Percentiles rank a stretch among this genome's conserved stretches.
phyloP scores from a whole-genome alignment of 2,329 filamentous ascomycete species.

The Zymoseptoria passerinii region DNA sequence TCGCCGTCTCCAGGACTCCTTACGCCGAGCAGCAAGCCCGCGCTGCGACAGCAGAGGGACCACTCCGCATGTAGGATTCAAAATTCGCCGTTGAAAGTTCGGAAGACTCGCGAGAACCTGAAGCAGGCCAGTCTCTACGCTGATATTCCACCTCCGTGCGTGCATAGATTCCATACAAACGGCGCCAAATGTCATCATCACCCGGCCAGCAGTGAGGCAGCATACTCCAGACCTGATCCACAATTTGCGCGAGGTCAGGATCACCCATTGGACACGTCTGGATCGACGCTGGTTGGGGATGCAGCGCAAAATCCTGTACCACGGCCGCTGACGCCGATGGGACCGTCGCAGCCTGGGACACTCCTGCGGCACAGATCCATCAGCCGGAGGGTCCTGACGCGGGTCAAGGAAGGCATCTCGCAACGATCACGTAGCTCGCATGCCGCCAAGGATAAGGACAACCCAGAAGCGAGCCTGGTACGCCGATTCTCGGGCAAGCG shows the following conservation, averaged over 20 bases:
- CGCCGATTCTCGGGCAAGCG: slow-evolving; percentile 24
- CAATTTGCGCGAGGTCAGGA: not conserved
- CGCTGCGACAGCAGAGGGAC: slow-evolving; percentile 24
- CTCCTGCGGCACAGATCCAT: slow-evolving; percentile 27
- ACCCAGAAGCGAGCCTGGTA: slow-evolving; percentile 23
- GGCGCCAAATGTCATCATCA: not conserved
- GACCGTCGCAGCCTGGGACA: slow-evolving; percentile 8
- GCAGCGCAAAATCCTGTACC: not conserved
- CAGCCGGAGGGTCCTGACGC: slow-evolving; percentile 29
- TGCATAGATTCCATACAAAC: slow-evolving; percentile 4
- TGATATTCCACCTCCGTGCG: slow-evolving; percentile 22
- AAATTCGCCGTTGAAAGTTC: slow-evolving; percentile 27
- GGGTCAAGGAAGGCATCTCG: slow-evolving; percentile 28
- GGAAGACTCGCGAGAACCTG: slow-evolving; percentile 31
- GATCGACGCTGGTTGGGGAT: slow-evolving; percentile 7
- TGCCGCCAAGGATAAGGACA: slow-evolving; percentile 14
- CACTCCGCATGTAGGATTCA: slow-evolving; percentile 25
- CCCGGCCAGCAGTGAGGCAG: not conserved
- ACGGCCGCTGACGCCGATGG: not conserved
- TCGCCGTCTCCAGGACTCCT: slow-evolving; percentile 16
- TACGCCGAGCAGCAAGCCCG: slow-evolving; percentile 26
- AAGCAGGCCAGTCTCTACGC: slow-evolving; percentile 15
- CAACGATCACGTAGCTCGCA: slow-evolving; percentile 22
- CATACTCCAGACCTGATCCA: not conserved
- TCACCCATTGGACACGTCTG: slow-evolving; percentile 4